These are phyloP conservation scores for Ceratobasidium sp. DNA, from an alignment of 1,284 basidiomycete species.

Conservation along the genomic window DNA sequence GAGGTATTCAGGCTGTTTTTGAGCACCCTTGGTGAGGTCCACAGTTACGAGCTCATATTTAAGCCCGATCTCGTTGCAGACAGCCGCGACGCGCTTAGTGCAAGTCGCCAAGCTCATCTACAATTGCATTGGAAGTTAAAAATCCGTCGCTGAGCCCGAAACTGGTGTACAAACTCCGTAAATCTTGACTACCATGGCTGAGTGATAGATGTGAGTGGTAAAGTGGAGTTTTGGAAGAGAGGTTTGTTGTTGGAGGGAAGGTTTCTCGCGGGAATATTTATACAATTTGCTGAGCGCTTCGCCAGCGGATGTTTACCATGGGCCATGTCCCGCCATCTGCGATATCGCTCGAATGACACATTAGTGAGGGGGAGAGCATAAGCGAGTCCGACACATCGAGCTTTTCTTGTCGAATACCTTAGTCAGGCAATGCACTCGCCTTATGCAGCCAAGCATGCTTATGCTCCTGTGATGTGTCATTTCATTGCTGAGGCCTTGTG, in stretches of 20 bases:
- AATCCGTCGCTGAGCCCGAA: not conserved
- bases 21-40: slow-evolving; percentile 18
- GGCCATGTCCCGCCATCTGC: not conserved
- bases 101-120: slow-evolving; percentile 32
- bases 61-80: slow-evolving; percentile 43
- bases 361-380: not conserved
- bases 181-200: slow-evolving; percentile 12
- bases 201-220: not conserved
- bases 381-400: not conserved
- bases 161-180: not conserved
- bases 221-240: not conserved
- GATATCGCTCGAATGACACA: not conserved
- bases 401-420: not conserved
- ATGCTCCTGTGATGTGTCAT: not conserved
- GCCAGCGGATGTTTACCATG: not conserved
- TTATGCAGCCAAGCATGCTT: not conserved
- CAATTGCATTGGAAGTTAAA: not conserved
- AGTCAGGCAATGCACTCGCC: not conserved
- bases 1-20: slow-evolving; percentile 42
- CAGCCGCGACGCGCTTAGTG: slow-evolving; percentile 43
- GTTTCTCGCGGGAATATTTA: not conserved
- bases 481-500: not conserved
- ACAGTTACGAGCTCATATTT: slow-evolving; percentile 18
- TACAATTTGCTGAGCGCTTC: not conserved
- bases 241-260: not conserved